Conservation (phyloP, 2,329 filamentous ascomycete genomes). For the Epichloe sylvatica region DNA sequence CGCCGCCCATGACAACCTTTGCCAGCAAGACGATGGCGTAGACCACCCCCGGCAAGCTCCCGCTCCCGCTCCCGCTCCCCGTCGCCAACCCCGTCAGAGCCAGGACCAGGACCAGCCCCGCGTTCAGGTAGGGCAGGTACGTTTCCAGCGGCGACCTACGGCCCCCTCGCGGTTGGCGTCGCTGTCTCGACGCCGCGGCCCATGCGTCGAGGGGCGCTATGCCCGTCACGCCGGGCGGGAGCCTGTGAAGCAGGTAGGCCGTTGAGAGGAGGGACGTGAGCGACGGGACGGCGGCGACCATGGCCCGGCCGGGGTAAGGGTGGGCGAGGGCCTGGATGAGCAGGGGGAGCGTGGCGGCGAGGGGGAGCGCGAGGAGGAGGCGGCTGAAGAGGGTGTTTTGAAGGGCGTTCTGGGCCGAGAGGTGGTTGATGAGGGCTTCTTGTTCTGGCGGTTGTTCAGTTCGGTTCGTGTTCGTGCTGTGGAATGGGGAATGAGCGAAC, state of each 20-base stretch:
- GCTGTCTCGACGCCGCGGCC: conserved; percentile 8
- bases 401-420: conserved; percentile 40
- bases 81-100: conserved; percentile 29
- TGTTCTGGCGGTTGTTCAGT: conserved; percentile 27
- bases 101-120: conserved; percentile 40
- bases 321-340: conserved; percentile 26
- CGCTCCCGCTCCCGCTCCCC: conserved; percentile 10
- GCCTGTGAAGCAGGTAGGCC: conserved; percentile 43
- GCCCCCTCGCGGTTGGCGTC: no score
- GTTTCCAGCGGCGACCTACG: conserved; percentile 32
- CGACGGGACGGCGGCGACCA: conserved; percentile 37
- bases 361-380: conserved; percentile 46
- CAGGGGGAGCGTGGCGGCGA: conserved; percentile 35
- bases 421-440: conserved; percentile 44
- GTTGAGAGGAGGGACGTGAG: conserved; percentile 51
- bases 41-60: conserved; percentile 38
- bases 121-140: conserved; percentile 48
- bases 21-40: conserved; percentile 46
- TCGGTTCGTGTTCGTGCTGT: no score
- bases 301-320: conserved; percentile 12
- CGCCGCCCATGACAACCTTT: conserved; percentile 51
- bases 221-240: conserved; percentile 42
- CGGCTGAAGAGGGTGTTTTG: conserved; percentile 45
- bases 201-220: conserved; percentile 35
- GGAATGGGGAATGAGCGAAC: conserved; percentile 20